Evolutionary conservation across 1,139 yeast genomes (phyloP).

Genomic region (Arxiozyma slooffiae): DNA sequence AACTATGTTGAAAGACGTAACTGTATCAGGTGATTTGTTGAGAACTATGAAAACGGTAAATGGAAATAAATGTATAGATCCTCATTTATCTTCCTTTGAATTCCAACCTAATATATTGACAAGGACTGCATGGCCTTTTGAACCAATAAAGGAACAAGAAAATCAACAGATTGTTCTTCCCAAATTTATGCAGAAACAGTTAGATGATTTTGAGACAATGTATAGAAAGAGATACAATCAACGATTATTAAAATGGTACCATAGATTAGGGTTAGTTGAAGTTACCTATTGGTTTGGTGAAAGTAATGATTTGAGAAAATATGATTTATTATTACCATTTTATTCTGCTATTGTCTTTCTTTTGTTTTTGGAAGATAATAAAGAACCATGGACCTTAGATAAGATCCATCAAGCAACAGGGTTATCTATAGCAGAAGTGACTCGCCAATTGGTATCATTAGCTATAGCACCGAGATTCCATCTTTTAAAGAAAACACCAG

Average conservation of each 20-base stretch:
- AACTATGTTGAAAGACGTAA: conserved; percentile 82
- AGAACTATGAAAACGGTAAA: conserved; percentile 1
- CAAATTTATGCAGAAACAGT: conserved; percentile 41
- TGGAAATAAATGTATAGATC: not conserved
- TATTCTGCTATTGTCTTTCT: conserved; percentile 70
- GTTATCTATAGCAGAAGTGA: conserved; percentile 63
- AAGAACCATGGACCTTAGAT: conserved; percentile 38
- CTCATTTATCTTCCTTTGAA: conserved; percentile 17
- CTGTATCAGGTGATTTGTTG: conserved; percentile 26
- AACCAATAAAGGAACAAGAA: conserved; percentile 12
- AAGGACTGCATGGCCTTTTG: conserved; percentile 31
- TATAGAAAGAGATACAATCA: conserved; percentile 62
- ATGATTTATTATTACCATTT: conserved; percentile 74
- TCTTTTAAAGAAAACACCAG: conserved; percentile 60
- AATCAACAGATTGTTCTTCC: conserved; percentile 43
- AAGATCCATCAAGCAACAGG: conserved; percentile 60
- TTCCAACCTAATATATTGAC: conserved; percentile 48
- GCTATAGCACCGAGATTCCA: conserved; percentile 79
- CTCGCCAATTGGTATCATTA: conserved; percentile 72
- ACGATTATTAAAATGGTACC: conserved; percentile 73
- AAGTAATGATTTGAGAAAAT: conserved; percentile 21
- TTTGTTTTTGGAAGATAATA: conserved; percentile 40
- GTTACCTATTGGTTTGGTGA: conserved; percentile 38
- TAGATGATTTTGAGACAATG: conserved; percentile 39
- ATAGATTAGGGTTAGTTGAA: conserved; percentile 74